Base-by-base conservation (phyloP, 2,329 filamentous ascomycete genomes). In the Penicillium polonicum region DNA sequence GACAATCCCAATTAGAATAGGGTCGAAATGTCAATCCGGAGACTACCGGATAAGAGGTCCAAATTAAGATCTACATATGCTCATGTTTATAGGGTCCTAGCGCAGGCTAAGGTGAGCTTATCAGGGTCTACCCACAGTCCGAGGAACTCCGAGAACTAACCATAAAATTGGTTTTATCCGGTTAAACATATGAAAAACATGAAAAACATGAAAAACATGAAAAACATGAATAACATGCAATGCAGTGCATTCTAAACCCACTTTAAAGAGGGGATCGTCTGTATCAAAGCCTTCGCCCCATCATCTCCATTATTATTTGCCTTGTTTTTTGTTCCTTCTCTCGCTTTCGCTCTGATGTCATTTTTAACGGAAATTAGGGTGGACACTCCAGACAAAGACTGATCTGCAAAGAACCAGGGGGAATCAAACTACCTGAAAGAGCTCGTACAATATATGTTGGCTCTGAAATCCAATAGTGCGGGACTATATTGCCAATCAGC, bases 341-440 rank as follows among this genome's bases (percentile, higher is more conserved):
- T 48, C n/a, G 17, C 15, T 23, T 13, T 38, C 10, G 9, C 19
- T 29, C 13, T 33, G 19, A 36, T 31, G 31, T 50, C 31, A 50
- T 55, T 21, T 33, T n/a, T 33, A 43, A 50, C 7, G 48, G 48
- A 52, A 52, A 57, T 52, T 52, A 33, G 4, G 15, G 42, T 42
- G 54, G 23, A 2, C 12, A 39, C 19, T 33, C 31, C 25, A 25
- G 25, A 52, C 17, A 45, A 44, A 45, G 13, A 38, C 36, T 46
- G 42, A 57, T 57, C 54, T 52, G 27, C 48, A 52, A 19, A 17
- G 25, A 7, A 42, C 35, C 29, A 9, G 3, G 39, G 39, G 43
- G 27, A 42, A 48, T 27, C 19, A 19, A 41, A 23, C 9, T 27
- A 29, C 25, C 19, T 10, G 21, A 27, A 23, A 49, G 36, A 33